Percentiles rank a stretch among this genome's conserved stretches.
Evolutionary conservation across 352 stramenopile species (phyloP).

Genomic region (Pythium dissimile): DNA sequence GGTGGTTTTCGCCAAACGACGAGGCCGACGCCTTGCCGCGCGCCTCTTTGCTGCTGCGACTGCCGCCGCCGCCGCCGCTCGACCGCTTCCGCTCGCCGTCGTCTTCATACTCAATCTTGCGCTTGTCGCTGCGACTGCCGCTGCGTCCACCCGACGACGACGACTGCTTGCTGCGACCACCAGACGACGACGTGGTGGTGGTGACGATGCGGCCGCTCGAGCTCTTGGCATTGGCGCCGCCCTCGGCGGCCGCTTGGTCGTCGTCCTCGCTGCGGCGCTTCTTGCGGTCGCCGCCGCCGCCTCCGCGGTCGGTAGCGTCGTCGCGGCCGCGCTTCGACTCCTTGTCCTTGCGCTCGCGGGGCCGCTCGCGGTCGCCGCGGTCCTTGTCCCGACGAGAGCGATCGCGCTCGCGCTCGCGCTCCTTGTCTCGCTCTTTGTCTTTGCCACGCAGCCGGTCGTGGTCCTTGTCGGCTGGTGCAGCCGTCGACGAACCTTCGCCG

Average conservation of each 20-base stretch:
- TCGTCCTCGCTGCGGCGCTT: slow-evolving; percentile 18
- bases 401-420: slow-evolving; percentile 21
- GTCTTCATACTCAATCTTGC: slow-evolving; percentile 53
- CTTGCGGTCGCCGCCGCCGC: slow-evolving; percentile 42
- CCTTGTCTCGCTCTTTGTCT: slow-evolving; percentile 18
- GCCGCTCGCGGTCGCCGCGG: slow-evolving; percentile 25
- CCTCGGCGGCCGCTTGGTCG: slow-evolving; percentile 22
- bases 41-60: slow-evolving; percentile 31
- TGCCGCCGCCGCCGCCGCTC: slow-evolving; percentile 2
- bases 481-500: slow-evolving; percentile 27
- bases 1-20: slow-evolving; percentile 57
- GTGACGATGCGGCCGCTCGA: slow-evolving; percentile 48
- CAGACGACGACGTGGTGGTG: slow-evolving; percentile 31
- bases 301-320: slow-evolving; percentile 31
- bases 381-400: slow-evolving; percentile 12
- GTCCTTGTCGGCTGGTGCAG: slow-evolving; percentile 1
- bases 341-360: slow-evolving; percentile 2
- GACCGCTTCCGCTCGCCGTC: slow-evolving; percentile 34
- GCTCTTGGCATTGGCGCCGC: slow-evolving; percentile 15
- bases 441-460: too few species aligned
- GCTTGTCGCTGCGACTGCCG: slow-evolving; percentile 20
- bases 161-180: slow-evolving; percentile 19
- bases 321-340: slow-evolving; percentile 34
- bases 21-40: slow-evolving; percentile 29
- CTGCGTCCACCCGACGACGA: slow-evolving; percentile 8